Base-by-base conservation (phyloP, 768 basidiomycete genomes). In the Agrocybe praecox region DNA sequence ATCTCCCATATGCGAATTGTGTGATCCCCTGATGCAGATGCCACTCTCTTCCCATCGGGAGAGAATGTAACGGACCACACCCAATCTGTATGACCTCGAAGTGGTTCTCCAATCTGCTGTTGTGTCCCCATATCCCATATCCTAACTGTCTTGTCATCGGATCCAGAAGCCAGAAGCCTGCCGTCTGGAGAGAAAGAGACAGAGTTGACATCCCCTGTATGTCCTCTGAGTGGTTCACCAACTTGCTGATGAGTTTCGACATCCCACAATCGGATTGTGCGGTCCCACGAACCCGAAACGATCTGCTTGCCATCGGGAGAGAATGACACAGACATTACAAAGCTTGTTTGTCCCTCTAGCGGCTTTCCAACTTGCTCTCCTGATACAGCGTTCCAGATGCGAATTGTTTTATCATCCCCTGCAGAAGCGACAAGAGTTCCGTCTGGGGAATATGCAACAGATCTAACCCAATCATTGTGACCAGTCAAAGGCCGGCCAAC, bases 371-470 rank as follows among this genome's bases (percentile, higher is more conserved):
- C 12, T 12, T 40, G 36, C n/a, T 40, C 6, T 3, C 14, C 4
- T 40, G 36, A 6, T 14, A 5, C 6, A 3, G n/a, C 36, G 12
- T 40, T 12, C 36, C 36, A 40, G n/a, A 40, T 40, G 12, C 36
- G 36, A 4, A 40, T 12, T 5, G 36, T 40, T 14, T 40, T 5
- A 40, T 40, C 36, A 40, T 6, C 36, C 12, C 6, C 5, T 6
- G 14, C 36, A 15, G 36, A 40, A 14, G n/a, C 36, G 5, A 40
- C n/a, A 3, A 15, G 36, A 15, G 4, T 40, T 3, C 14, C 53
- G 33, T 60, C 54, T 12, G 6, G 32, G 2, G 59, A 60, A 47
- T 57, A 61, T 52, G 56, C 56, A 5, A 58, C 56, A 33, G 48
- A 57, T 22, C 2, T 45, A 14, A 61, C 52, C 19, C 0, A 5